Evolutionary conservation across 2,329 filamentous ascomycete genomes (phyloP), one percentile per base, ranked within the genome.

Genomic region (Balansia obtecta): DNA sequence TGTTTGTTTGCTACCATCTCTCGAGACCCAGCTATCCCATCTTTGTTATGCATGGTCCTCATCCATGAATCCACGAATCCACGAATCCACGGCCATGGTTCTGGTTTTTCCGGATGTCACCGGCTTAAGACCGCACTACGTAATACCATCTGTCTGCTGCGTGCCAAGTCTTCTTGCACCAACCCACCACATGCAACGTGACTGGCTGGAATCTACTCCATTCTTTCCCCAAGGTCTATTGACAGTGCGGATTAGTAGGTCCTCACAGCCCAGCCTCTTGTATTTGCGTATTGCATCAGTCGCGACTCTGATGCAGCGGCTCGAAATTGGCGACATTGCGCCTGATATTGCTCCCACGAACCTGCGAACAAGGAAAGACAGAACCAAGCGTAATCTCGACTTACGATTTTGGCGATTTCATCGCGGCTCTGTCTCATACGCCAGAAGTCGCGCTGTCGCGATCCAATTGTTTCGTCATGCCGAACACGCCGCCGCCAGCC

Each of bases 401-500:
- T 4, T 16, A 44, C 18, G 5, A 15, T 4, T 7, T 10, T 10
- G 30, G 22, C 30, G 33, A 38, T n/a, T 33, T 38, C 18, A 11
- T 3, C 30, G 32, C 34, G 8, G 8, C 32, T 43, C 48, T 45
- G 30, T 51, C 50, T 34, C 49, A 49, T 47, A 46, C 53, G 48
- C 57, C 51, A 54, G 56, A 54, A 53, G 15, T 55, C 53, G 57
- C 58, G 62, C 63, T 58, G 61, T 57, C 55, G 58, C 58, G 65
- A 61, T 56, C 58, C 61, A 60, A 65, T 30, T 49, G n/a, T 27
- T 20, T 15, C 60, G 58, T 62, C 41, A 74, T 74, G 71, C 65
- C 71, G 54, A 70, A 70, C 60, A 72, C 72, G 57, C 71, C 73
- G 53, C 68, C 69, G 41, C 67, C 71, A 44, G 65, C 67, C 52